Conservation (phyloP, 2,329 filamentous ascomycete genomes). For the Aureobasidium pullulans region DNA sequence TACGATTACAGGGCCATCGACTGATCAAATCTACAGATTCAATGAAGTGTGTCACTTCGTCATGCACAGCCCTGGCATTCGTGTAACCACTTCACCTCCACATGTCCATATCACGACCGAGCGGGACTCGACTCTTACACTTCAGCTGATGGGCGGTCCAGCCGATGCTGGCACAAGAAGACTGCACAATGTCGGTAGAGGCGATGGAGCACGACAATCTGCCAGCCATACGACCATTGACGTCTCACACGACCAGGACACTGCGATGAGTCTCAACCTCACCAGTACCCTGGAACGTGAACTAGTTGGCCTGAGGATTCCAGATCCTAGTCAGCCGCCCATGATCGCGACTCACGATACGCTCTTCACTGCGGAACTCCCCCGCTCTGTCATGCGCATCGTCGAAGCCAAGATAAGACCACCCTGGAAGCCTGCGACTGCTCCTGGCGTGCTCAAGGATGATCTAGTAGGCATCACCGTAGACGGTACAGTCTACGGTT, state of each 20-base stretch:
- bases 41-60: slow-evolving; percentile 22
- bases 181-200: not conserved
- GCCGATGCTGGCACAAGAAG: not conserved
- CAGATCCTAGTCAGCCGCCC: slow-evolving; percentile 5
- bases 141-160: slow-evolving; percentile 22
- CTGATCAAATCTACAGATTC: not conserved
- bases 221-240: slow-evolving; percentile 9
- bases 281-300: slow-evolving; percentile 20
- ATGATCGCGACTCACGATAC: slow-evolving; percentile 18
- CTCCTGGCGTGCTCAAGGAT: slow-evolving; percentile 34
- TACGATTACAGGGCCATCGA: not conserved
- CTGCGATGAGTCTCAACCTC: slow-evolving; percentile 14
- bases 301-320: slow-evolving; percentile 22
- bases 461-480: slow-evolving; percentile 44
- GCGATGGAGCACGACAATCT: not conserved
- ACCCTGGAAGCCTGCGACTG: slow-evolving; percentile 29
- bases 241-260: slow-evolving; percentile 13
- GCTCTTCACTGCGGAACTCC: slow-evolving; percentile 36
- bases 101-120: slow-evolving; percentile 49
- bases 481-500: slow-evolving; percentile 47
- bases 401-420: slow-evolving; percentile 41
- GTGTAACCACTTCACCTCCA: slow-evolving; percentile 40
- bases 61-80: slow-evolving; percentile 34
- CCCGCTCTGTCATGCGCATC: slow-evolving; percentile 40
- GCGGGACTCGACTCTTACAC: slow-evolving; percentile 46